phyloP scores from a whole-genome alignment of 78 protist genomes.

The Dictyostelium intermedium region DNA sequence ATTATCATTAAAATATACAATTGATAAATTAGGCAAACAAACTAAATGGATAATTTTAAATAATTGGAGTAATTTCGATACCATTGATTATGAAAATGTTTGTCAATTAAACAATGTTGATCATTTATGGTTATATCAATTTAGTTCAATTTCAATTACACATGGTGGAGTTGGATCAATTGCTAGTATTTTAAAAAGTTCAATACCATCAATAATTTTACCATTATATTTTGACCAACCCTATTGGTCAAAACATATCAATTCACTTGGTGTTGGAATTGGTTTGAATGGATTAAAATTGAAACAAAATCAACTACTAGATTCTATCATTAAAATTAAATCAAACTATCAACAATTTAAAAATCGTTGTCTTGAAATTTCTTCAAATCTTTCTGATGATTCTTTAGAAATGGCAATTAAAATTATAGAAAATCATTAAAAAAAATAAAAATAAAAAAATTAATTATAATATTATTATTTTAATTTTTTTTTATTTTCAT shows the following conservation, averaged over 20 bases:
- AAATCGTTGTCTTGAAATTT: neutral
- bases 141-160: neutral
- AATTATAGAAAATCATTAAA: neutral
- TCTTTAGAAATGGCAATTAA: neutral
- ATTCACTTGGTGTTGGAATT: neutral
- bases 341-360: neutral
- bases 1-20: neutral
- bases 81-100: neutral
- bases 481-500: neutral
- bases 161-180: conserved; percentile 32
- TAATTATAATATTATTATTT: neutral
- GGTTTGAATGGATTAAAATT: neutral
- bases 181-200: neutral
- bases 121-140: conserved; percentile 16
- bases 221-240: neutral
- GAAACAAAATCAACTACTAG: neutral
- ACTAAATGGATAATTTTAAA: neutral
- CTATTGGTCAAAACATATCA: neutral
- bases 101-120: neutral
- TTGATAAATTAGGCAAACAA: neutral
- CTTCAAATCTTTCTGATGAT: neutral
- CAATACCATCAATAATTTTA: neutral
- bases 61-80: neutral
- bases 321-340: neutral
- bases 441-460: neutral